A percentile compares a stretch with the other conserved stretches of the same genome.
Evolutionary conservation across 139 green algal genomes (phyloP).

Genomic region (Yamagishiella unicocca): DNA sequence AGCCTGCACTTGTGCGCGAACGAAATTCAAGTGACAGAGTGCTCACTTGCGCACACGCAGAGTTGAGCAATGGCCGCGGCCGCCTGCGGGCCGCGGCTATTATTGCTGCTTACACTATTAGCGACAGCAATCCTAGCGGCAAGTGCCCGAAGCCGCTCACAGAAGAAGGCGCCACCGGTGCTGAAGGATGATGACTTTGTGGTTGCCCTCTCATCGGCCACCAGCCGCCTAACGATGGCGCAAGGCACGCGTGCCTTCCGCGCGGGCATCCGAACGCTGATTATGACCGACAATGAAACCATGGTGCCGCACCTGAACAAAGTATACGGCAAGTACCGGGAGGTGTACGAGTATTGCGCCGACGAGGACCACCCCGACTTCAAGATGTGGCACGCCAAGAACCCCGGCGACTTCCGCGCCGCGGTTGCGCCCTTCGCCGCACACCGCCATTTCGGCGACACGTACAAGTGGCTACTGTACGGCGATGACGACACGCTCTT

Average conservation of each 20-base stretch:
- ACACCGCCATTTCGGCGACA: not conserved
- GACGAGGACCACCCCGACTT: constrained; percentile 3
- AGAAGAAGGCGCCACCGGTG: not conserved
- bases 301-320: constrained; percentile 6
- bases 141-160: not conserved
- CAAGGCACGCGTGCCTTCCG: constrained; percentile 20
- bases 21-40: too few relatives aligned
- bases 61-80: not conserved
- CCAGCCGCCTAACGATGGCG: not conserved
- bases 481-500: constrained; percentile 38
- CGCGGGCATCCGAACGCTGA: constrained; percentile 17
- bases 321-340: constrained; percentile 38
- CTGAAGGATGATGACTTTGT: constrained; percentile 28
- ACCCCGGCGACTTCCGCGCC: constrained; percentile 32
- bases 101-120: not conserved
- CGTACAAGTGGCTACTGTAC: constrained; percentile 47
- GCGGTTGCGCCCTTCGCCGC: constrained; percentile 20
- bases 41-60: too few relatives aligned
- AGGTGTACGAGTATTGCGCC: constrained; percentile 22
- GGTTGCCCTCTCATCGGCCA: not conserved
- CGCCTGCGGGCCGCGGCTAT: too few relatives aligned
- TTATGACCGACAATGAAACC: constrained; percentile 26
- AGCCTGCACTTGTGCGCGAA: too few relatives aligned
- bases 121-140: not conserved
- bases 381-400: constrained; percentile 20